Base-by-base conservation (phyloP, 1,284 basidiomycete species). In the Albatrellus sp. region DNA sequence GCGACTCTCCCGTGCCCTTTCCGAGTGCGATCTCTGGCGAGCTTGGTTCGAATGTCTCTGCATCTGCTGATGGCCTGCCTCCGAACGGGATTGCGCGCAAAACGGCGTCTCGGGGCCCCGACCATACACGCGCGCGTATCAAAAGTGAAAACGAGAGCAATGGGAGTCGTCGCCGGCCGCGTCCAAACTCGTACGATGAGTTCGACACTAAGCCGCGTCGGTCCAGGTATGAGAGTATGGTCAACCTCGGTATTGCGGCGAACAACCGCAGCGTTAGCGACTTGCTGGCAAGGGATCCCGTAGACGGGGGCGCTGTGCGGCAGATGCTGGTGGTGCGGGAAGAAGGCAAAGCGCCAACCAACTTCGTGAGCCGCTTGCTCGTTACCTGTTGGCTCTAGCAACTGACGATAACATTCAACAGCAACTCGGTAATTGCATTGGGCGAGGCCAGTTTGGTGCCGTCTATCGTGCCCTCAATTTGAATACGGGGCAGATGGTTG, bases 341-440 rank as follows among this genome's bases (percentile, higher is more conserved):
- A 63, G 77, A 84, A 46, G 90, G 89, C 40, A 83, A 86, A 63
- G 69, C 80, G 2, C 68, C 82, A 3, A 76, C 86, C 44, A 84
- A 81, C 61, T 94, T 90, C 60, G 90, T 93, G 58, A 74, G 88
- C 20, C 10, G 37, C 37, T 38, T 38, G n/a, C 14, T 39, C 20
- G 13, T 39, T 20, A 17, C 14, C 8, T 20, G 12, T 39, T 13
- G 37, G 12, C 6, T 17, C n/a, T n/a, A n/a, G 17, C 24, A 7
- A 24, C 24, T 24, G 24, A 50, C 46, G 40, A 42, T 46, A 50
- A 44, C 46, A 52, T 52, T 35, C 44, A 49, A 29, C 53, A 93
- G 90, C 89, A 92, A 88, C 69, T 96, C 14, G 91, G 91, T 31
- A 93, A 96, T 61, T 93, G 90, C 61, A 94, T 98, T 51, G 93